Percentiles rank a stretch among this genome's conserved stretches.
Evolutionary conservation across 345 rosid genomes (phyloP).

Genomic region (Lumnitzera littorea): DNA sequence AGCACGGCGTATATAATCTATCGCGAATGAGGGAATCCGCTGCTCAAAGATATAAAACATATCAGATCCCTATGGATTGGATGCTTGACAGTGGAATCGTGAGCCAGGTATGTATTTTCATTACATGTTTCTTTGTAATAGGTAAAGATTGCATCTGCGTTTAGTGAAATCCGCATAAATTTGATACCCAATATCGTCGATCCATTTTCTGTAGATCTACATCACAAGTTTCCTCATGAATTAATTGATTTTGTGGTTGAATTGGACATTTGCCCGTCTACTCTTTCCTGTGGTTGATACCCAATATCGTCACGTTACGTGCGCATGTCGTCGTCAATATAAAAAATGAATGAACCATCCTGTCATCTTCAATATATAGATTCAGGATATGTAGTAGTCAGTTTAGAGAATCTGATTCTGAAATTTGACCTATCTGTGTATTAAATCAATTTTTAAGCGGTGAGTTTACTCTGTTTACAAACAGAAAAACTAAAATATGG

Average conservation of each 20-base stretch:
- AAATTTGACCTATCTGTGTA: slow-evolving; percentile 4
- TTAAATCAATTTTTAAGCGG: background rate
- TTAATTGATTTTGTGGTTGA: background rate
- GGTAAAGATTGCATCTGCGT: no score
- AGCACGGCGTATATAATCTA: slow-evolving; percentile 84
- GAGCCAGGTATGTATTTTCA: slow-evolving; percentile 50
- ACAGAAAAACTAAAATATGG: background rate
- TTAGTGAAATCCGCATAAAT: no score
- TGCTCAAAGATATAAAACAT: slow-evolving; percentile 47
- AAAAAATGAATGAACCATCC: slow-evolving; percentile 10
- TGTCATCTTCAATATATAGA: slow-evolving; percentile 34
- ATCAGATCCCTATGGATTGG: slow-evolving; percentile 85
- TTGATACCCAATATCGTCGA: background rate
- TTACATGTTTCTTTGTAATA: no score
- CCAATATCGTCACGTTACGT: slow-evolving; percentile 28
- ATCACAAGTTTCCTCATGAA: background rate
- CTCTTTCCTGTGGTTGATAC: background rate
- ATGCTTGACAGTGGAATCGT: slow-evolving; percentile 89
- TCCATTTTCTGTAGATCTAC: background rate
- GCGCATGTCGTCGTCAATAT: slow-evolving; percentile 30
- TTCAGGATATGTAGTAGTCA: slow-evolving; percentile 14
- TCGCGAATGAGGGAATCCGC: slow-evolving; percentile 93
- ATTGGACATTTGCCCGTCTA: background rate
- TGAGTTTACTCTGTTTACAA: background rate
- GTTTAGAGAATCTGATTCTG: slow-evolving; percentile 17